Evolutionary conservation across 306 rosid species (phyloP).

Genomic region (Sicyos baderoa): DNA sequence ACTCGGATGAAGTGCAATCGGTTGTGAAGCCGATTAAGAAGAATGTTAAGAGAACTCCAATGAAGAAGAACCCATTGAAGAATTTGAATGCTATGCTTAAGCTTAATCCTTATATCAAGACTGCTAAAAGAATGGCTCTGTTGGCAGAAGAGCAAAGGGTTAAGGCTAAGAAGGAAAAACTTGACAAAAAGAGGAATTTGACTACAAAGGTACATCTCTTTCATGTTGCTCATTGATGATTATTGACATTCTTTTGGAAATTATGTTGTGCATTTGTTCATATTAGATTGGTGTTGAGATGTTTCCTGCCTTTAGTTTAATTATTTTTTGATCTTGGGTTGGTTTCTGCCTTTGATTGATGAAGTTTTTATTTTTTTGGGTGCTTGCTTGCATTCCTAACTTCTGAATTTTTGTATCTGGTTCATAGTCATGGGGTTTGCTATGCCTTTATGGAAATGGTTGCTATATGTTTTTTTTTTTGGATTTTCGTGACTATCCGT

Average conservation of each 20-base stretch:
- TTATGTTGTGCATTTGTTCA: not conserved
- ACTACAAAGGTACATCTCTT: slow-evolving; percentile 26
- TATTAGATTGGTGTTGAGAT: not conserved
- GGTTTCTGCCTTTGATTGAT: no score
- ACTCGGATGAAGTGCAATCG: slow-evolving; percentile 76
- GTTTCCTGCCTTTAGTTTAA: no score
- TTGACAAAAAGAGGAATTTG: slow-evolving; percentile 30
- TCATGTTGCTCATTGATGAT: no score
- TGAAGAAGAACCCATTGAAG: slow-evolving; percentile 77
- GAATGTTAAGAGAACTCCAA: slow-evolving; percentile 43
- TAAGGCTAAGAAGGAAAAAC: slow-evolving; percentile 33
- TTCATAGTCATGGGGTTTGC: no score
- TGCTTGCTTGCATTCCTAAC: no score
- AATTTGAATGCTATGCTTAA: slow-evolving; percentile 30
- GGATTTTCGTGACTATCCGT: no score
- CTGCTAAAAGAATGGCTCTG: slow-evolving; percentile 39
- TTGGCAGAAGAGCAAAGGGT: slow-evolving; percentile 33
- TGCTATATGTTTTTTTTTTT: no score
- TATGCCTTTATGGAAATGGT: no score
- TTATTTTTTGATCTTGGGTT: no score
- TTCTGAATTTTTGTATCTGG: no score
- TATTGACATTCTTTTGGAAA: slow-evolving; percentile 8
- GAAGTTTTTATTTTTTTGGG: no score
- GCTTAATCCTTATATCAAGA: slow-evolving; percentile 35
- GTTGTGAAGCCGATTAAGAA: slow-evolving; percentile 68